Conservation (phyloP, 2,329 filamentous ascomycete species). For the Hypoxylon sp. region DNA sequence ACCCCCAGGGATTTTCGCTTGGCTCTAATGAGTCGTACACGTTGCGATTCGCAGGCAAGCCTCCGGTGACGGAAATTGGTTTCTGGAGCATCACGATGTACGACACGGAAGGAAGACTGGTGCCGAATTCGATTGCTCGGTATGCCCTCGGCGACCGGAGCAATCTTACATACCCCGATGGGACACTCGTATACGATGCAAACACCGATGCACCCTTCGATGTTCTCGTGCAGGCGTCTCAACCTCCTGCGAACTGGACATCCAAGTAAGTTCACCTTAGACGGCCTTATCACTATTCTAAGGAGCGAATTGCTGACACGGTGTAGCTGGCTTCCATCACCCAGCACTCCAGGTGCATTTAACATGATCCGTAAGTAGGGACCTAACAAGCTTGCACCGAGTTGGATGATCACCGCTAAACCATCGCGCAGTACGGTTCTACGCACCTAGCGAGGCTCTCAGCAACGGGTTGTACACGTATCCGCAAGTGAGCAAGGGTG, state of each 20-base stretch:
- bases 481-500: conserved; percentile 3
- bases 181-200: not conserved
- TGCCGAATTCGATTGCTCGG: not conserved
- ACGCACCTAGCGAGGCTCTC: not conserved
- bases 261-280: not conserved
- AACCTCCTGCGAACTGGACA: not conserved
- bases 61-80: conserved; percentile 3
- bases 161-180: conserved; percentile 2
- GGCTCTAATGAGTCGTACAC: conserved; percentile 3
- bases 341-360: not conserved
- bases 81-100: conserved; percentile 10
- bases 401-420: not conserved
- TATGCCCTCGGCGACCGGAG: conserved; percentile 8
- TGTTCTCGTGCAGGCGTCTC: not conserved
- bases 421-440: not conserved
- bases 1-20: not conserved
- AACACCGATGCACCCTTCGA: no score
- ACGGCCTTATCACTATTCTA: not conserved
- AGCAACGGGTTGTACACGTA: conserved; percentile 8
- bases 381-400: not conserved
- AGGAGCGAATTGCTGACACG: not conserved
- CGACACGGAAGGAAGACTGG: not conserved
- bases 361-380: not conserved
- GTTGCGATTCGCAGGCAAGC: conserved; percentile 1
- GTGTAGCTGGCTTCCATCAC: not conserved